Conservation (phyloP, 441 rosid genomes). For the Erodium moschatum region DNA sequence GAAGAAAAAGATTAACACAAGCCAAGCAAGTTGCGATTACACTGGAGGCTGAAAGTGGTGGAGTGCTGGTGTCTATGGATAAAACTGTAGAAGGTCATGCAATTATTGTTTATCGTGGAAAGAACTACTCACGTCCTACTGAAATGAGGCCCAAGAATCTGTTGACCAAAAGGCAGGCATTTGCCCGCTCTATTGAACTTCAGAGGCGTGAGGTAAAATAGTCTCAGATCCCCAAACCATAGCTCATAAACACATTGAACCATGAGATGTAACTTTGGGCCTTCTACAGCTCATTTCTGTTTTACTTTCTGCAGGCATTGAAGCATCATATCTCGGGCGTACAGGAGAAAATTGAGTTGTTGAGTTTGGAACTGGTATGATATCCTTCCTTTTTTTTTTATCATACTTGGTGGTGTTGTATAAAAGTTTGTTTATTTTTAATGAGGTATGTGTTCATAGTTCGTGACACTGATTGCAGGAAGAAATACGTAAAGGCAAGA, state of each 20-base stretch:
- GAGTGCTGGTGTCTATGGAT: conserved; percentile 70
- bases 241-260: no score
- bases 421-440: conserved; percentile 7
- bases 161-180: conserved; percentile 67
- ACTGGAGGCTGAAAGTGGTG: conserved; percentile 87
- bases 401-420: neutral
- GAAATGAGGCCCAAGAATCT: conserved; percentile 54
- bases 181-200: conserved; percentile 71
- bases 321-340: conserved; percentile 59
- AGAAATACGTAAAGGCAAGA: conserved; percentile 33
- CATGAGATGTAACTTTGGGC: no score
- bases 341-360: conserved; percentile 45
- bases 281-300: no score
- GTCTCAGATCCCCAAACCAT: neutral
- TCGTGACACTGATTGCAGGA: conserved; percentile 28
- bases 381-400: neutral
- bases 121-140: conserved; percentile 56
- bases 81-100: conserved; percentile 63
- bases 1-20: conserved; percentile 47
- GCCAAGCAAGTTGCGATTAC: conserved; percentile 67
- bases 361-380: conserved; percentile 48
- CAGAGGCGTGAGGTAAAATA: conserved; percentile 71
- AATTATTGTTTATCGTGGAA: conserved; percentile 70
- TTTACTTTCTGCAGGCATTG: conserved; percentile 45
- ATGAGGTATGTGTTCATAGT: neutral